Base-by-base conservation (phyloP, 768 basidiomycete species). In the Porpolomopsis calyptriformis region DNA sequence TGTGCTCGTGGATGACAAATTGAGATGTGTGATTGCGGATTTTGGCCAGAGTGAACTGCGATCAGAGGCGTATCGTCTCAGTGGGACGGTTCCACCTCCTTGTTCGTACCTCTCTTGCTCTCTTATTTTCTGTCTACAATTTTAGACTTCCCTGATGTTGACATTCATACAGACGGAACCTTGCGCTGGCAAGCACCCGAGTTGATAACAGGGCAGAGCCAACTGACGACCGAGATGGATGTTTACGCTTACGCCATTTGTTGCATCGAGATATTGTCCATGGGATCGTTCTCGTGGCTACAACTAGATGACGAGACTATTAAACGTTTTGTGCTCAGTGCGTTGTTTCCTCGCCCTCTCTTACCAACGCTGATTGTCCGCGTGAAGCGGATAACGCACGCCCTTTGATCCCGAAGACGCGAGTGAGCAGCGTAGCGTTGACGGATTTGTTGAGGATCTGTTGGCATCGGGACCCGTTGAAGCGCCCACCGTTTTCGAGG, bases 31-130 rank as follows among this genome's bases (percentile, higher is more conserved):
- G 33, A 77, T 91, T 34, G 77, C 84, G 23, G 86, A 90, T 57
- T 91, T 92, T 59, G 86, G 85, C 0, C 82, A 89, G 59, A 82
- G 77, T 53, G 80, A 85, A 60, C 78, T 89, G 68, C 85, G 80
- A 63, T 74, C 71, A 12, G 84, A 89, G 57, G 78, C 75, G 3
- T 78, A 70, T 52, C 69, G 74, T 25, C 65, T 83, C 2, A 82
- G 76, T 45, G 77, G 77, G 8, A 64, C 64, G 19, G 7, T 14
- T 31, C 57, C 68, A 2, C 64, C 64, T 26, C 66, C 69, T 48
- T 66, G 78, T 80, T 52, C 42, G 72, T 67, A 16, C n/a, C 7
- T 26, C 47, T 39, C 41, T 7, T 27, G 5, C 14, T 38, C 18
- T 22, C 8, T 29, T 24, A 29, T 14, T 19, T 29, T 29, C 16